Base-by-base conservation (phyloP, 306 rosid genomes). In the Cercis canadensis region DNA sequence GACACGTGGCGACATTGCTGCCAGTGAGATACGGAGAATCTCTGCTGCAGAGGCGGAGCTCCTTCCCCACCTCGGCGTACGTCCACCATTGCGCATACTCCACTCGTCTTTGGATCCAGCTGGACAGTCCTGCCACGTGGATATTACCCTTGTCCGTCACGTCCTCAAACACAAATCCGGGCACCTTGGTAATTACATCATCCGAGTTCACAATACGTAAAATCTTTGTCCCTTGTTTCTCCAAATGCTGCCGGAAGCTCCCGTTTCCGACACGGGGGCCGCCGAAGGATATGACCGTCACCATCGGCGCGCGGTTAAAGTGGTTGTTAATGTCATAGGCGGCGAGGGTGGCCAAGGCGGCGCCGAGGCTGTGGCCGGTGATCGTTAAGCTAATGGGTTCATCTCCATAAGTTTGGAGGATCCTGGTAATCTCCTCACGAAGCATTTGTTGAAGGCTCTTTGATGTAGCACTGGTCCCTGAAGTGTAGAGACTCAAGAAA, bases 351-450 rank as follows among this genome's bases (percentile, higher is more conserved):
- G 99, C 99, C 3, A 94, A 53, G n/a, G 99, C 97, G 0, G 96
- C 97, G 9, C 99, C 99, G 8, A 94, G 80, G 47, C 99, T 94
- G 61, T 94, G 99, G 12, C 97, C 99, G 0, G 97, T 94, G 66
- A 94, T 67, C 13, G 99, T 94, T 11, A 94, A 10, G 76, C 99
- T 91, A 21, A 94, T 52, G 0, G 84, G 67, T 55, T 84, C 87
- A 6, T 85, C 86, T 2, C 79, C 80, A 45, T 94, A 91, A 2
- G 78, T 56, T 13, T 76, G 72, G 2, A 89, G 76, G 6, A 94
- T 53, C 37, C 78, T 53, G 2, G 34, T 31, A 16, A 93, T 78
- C 50, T 94, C 99, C 12, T 75, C 46, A 2, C 78, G 78, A 7
- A 94, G 72, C 86, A 71, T 87, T n/a, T 81, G 70, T 76, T 85